Base-by-base conservation (phyloP, 805 yeast species). In the Starmerella cellae region DNA sequence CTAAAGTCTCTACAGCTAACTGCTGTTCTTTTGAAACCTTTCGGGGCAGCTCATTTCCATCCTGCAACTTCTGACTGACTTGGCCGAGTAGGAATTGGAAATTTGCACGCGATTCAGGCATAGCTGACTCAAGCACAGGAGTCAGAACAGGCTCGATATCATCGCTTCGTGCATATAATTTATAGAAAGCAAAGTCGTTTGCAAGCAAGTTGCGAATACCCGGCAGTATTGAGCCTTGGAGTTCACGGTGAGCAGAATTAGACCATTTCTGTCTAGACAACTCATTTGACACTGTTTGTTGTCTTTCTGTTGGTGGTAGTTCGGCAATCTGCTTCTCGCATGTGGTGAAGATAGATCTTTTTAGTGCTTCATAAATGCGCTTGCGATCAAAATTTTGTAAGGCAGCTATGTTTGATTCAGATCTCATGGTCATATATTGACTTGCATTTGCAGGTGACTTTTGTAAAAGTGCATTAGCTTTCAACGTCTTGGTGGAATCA, bases 231-330 rank as follows among this genome's bases (percentile, higher is more conserved):
- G 34, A 40, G 17, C 56, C 52, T 42, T 65, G 64, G 24, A 64
- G 56, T 47, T 64, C 68, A n/a, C 49, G 44, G 46, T 64, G 68
- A 2, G 68, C 67, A 5, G 45, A 39, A 17, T 44, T 41, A 1
- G 65, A 49, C 68, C 68, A 64, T 19, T 52, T 44, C 10, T 43
- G 31, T 21, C 63, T 48, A 36, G 54, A 47, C 11, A 33, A 28
- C 27, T 26, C 33, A 36, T 52, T 26, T 22, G 10, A 44, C 17
- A 44, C 40, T 10, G 41, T 47, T 5, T 46, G 37, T 18, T 50
- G 58, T 4, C 18, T 23, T 20, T 37, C 36, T 17, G 6, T 4
- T 17, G 8, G 8, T 21, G 34, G 34, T 11, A 31, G 34, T 5
- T 11, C 40, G 11, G 41, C 35, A 9, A 60, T 50, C 31, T 59